Evolutionary conservation across 2,329 filamentous ascomycete species (phyloP).

Genomic region (Fusarium odoratissimum): DNA sequence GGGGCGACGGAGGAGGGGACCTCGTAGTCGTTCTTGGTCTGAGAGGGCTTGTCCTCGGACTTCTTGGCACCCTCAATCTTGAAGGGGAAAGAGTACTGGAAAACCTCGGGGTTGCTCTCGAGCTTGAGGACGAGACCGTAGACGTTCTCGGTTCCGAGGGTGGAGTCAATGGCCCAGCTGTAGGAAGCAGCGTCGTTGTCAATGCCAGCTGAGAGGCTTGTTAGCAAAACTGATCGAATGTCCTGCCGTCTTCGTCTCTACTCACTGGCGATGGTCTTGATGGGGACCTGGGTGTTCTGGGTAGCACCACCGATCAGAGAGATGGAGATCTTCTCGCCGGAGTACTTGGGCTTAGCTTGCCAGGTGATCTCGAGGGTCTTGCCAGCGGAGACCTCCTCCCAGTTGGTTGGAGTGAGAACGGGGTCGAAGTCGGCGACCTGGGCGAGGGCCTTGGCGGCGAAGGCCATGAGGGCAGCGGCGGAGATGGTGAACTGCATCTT

Average conservation of each 20-base stretch:
- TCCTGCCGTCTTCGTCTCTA: slow-evolving; percentile 28
- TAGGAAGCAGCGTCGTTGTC: slow-evolving; percentile 58
- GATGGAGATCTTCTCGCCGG: slow-evolving; percentile 61
- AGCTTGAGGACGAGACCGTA: slow-evolving; percentile 70
- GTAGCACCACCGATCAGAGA: slow-evolving; percentile 64
- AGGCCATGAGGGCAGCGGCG: slow-evolving; percentile 62
- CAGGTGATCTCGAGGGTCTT: slow-evolving; percentile 63
- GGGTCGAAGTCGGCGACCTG: slow-evolving; percentile 68
- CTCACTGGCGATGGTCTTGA: slow-evolving; percentile 64
- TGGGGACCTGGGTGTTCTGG: slow-evolving; percentile 55
- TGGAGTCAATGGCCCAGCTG: slow-evolving; percentile 62
- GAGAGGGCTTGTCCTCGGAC: slow-evolving; percentile 18
- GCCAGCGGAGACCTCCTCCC: slow-evolving; percentile 61
- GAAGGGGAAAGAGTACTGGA: slow-evolving; percentile 75
- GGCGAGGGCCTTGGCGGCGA: slow-evolving; percentile 62
- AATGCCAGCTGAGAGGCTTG: slow-evolving; percentile 55
- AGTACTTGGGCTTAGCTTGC: slow-evolving; percentile 56
- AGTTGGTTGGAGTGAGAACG: slow-evolving; percentile 60
- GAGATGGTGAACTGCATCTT: slow-evolving; percentile 67
- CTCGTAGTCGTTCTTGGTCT: slow-evolving; percentile 23
- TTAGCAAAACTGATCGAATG: not conserved
- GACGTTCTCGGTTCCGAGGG: slow-evolving; percentile 57
- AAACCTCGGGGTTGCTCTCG: slow-evolving; percentile 59
- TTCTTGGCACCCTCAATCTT: slow-evolving; percentile 54
- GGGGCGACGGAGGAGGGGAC: slow-evolving; percentile 45